Conservation (phyloP, 805 yeast species). For the Yamadazyma scolyti region DNA sequence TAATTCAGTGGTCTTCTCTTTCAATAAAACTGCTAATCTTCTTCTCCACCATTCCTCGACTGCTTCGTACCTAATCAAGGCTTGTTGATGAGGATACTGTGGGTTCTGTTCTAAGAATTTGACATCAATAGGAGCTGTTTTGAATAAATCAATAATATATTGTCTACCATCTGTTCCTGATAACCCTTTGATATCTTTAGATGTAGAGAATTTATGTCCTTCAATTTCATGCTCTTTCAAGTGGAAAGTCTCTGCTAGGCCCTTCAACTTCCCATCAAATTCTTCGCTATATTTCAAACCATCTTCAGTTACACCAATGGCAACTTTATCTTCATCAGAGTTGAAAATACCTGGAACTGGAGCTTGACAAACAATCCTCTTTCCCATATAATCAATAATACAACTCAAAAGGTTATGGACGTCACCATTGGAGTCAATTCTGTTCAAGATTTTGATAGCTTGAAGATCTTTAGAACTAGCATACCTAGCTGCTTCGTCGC, state of each 20-base stretch:
- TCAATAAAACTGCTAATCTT: conserved; percentile 53
- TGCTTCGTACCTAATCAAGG: conserved; percentile 81
- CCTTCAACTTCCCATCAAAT: conserved; percentile 53
- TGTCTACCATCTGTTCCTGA: conserved; percentile 80
- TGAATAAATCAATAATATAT: conserved; percentile 79
- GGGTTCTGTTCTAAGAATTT: conserved; percentile 60
- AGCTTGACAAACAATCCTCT: conserved; percentile 84
- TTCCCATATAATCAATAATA: conserved; percentile 88
- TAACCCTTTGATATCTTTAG: conserved; percentile 82
- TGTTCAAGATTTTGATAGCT: conserved; percentile 65
- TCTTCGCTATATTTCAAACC: conserved; percentile 47
- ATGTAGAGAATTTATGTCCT: conserved; percentile 53
- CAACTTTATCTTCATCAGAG: conserved; percentile 48
- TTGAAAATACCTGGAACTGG: conserved; percentile 91
- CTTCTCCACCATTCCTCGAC: conserved; percentile 86
- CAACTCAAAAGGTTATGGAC: conserved; percentile 74
- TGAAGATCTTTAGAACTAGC: conserved; percentile 75
- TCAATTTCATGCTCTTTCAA: conserved; percentile 64
- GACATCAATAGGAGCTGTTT: conserved; percentile 82
- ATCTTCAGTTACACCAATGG: conserved; percentile 73
- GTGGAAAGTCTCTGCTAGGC: conserved; percentile 73
- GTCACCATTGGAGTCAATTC: conserved; percentile 53
- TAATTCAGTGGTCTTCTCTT: conserved; percentile 47
- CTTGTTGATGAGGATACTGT: conserved; percentile 78
- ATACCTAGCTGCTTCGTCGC: conserved; percentile 81